Evolutionary conservation across 306 rosid species (phyloP), one percentile per base, ranked within the genome.

Genomic region (Fagus sylvatica): DNA sequence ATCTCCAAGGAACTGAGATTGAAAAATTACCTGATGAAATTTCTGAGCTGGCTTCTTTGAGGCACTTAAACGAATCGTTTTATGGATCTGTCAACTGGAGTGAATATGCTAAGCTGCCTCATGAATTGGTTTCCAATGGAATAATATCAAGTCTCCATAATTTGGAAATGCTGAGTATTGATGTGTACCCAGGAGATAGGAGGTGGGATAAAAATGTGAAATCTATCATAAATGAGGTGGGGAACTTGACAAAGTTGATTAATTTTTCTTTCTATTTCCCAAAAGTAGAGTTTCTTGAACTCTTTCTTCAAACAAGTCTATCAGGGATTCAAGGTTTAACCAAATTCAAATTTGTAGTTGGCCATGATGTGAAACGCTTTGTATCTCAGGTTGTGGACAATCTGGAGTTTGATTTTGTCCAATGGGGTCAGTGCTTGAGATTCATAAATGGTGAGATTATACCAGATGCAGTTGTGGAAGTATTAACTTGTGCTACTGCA

Each of bases 401-500:
- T 6, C 46, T 65, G 19, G 70, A 8, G 19, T 33, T 15, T 4
- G 70, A 37, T 65, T 33, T 12, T 37, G 17, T 34, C 13, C 30
- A 15, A 13, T 42, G 40, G 9, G 70, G 9, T 12, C 70, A 36
- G 13, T 37, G 70, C 70, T 65, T 65, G 70, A 65, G 70, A 37
- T 37, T 65, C 13, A 43, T 37, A 3, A 65, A 65, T 4, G 30
- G 46, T 37, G 30, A 65, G 10, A 15, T 1, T n/a, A n/a, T 64
- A 28, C 46, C 70, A 33, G 70, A 64, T 64, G 70, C n/a, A 42
- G 70, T 36, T 64, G 48, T 64, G 33, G 70, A 64, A 64, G 70
- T 65, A 34, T 37, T 65, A 7, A 42, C 70, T 16, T 22, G 70
- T 37, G 13, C 46, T 34, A 22, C 19, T 16, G 70, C 70, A 8